Base-by-base conservation (phyloP, 23 red algal genomes). In the Pyropia yezoensis region DNA sequence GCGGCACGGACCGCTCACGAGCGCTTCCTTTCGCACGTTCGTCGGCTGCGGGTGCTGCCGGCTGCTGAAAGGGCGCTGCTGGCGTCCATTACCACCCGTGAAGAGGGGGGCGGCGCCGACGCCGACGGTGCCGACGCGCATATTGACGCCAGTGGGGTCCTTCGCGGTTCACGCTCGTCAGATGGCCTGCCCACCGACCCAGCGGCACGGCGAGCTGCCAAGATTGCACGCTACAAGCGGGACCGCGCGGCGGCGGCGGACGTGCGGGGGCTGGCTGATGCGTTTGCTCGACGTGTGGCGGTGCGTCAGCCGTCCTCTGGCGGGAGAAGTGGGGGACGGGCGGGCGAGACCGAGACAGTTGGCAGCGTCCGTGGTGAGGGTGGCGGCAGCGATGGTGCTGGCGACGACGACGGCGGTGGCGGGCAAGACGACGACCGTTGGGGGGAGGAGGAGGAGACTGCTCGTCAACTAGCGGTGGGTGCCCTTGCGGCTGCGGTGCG, bases 191-290 rank as follows among this genome's bases (percentile, higher is more conserved):
- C 39, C 6, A 13, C 39, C 39, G 39, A 47, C 39, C 57, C 83
- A 34, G 65, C 33, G 26, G 63, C 55, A 67, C 54, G 52, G 45
- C 73, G 83, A 7, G 83, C 76, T n/a, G 66, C 59, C 39, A 77
- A 78, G 34, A 88, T 88, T 54, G 55, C 73, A 0, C 65, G 73
- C 21, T 78, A 66, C 21, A 79, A 79, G 52, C 32, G 54, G 39
- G 83, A 88, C 63, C 70, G 71, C 13, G 83, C 54, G 14, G 53
- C 74, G 54, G 67, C 62, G 61, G 27, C 22, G 21, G 27, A 39
- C 8, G 27, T 88, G 34, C 25, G 11, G 16, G n/a, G 52, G 33
- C 68, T 88, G 16, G 22, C 63, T 50, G 79, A 84, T 7, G 33
- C 49, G 14, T 58, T 83, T 52, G 55, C 55, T 8, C 24, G 55